Evolutionary conservation across 805 yeast genomes (phyloP).

Genomic region (Myxozyma geophila): DNA sequence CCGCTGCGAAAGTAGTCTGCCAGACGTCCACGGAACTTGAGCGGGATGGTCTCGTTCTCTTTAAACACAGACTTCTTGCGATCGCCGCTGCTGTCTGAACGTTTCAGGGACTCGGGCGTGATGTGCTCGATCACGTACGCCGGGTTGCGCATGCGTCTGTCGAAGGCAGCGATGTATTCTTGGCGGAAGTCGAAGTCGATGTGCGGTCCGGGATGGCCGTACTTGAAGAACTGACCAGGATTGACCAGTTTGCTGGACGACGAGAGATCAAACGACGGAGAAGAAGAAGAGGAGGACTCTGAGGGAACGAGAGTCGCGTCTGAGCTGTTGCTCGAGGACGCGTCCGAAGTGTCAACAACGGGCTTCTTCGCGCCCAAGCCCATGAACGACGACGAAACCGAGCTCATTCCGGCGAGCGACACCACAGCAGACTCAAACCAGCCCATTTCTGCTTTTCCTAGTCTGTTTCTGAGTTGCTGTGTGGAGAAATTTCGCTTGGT

Average conservation of each 20-base stretch:
- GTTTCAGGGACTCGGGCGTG: conserved; percentile 81
- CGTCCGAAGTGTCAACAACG: neutral
- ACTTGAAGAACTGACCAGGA: conserved; percentile 83
- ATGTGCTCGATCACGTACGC: conserved; percentile 53
- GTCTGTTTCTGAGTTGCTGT: neutral
- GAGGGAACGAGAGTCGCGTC: neutral
- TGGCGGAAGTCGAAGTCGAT: conserved; percentile 75
- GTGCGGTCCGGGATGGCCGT: conserved; percentile 94
- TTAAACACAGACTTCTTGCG: conserved; percentile 79
- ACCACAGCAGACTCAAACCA: conserved; percentile 19
- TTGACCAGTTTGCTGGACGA: conserved; percentile 49
- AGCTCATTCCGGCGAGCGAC: conserved; percentile 6
- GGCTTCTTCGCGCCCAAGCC: conserved; percentile 29
- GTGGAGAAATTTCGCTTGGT: neutral
- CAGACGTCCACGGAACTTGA: conserved; percentile 71
- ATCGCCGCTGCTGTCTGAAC: conserved; percentile 61
- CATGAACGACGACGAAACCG: conserved; percentile 16
- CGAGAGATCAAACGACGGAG: conserved; percentile 25
- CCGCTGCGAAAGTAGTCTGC: conserved; percentile 93
- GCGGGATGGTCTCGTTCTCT: conserved; percentile 85
- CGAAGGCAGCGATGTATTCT: conserved; percentile 85
- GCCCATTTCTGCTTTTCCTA: conserved; percentile 9
- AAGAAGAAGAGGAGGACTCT: conserved; percentile 2
- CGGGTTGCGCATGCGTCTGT: conserved; percentile 84
- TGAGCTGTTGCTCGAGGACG: neutral